Base-by-base conservation (phyloP, 768 basidiomycete species). In the Hemileccinum rubropunctum region DNA sequence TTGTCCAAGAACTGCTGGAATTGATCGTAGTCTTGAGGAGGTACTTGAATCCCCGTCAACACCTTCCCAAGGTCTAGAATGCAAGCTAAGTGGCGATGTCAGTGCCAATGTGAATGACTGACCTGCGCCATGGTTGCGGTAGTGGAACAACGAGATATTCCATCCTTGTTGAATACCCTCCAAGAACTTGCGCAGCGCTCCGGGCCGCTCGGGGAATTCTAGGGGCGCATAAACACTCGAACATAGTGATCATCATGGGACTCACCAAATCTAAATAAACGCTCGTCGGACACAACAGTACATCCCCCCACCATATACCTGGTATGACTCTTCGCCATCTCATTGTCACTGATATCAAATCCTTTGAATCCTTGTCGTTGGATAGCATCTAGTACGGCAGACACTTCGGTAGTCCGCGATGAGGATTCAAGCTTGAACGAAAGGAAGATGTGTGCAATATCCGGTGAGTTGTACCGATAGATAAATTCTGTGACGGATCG, bases 141-240 rank as follows among this genome's bases (percentile, higher is more conserved):
- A 99, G 67, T 99, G 97, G 74, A 98, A 99, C 56, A 99, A 67
- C 1, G 93, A 88, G 42, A 99, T 91, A 67, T 95, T 98, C 94
- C 95, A 98, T 21, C 84, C 85, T 17, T 79, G 73, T 28, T 86
- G 86, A 39, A 99, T 65, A 3, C 88, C 89, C 26, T 84, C 75
- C 52, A 99, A 75, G 75, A 98, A 99, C 57, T 88, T 91, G 37
- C 90, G 83, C 50, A 99, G 73, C 4, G 95, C 97, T 3, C 85
- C 87, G 0, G 93, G 95, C 46, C 97, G 75, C 67, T 99, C 97
- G 1, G 97, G 97, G 66, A 99, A 99, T 66, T 95, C 95, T 98
- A 62, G 13, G 40, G 7, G 36, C 30, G 14, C 35, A 42, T 46
- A 18, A 47, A 30, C 45, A 32, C 41, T 44, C 40, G 23, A 17